A percentile compares a stretch with the other conserved stretches of the same genome.
Conservation (phyloP, 305 asterid genomes). For the Rubia tinctorum region DNA sequence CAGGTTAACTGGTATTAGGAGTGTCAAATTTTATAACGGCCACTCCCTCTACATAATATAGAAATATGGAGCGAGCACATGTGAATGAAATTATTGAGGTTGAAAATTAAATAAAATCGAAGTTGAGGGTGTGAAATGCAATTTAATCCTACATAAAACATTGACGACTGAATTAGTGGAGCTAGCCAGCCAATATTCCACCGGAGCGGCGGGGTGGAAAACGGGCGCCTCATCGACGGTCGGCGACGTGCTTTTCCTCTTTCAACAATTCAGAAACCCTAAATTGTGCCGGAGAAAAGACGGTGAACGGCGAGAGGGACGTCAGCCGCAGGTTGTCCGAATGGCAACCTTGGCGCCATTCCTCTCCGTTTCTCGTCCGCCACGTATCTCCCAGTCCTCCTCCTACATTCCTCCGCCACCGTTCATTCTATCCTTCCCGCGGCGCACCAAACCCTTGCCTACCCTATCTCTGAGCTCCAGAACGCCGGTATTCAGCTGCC, state of each 20-base stretch:
- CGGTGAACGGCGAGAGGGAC: constrained; percentile 10
- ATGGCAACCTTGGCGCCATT: constrained; percentile 72
- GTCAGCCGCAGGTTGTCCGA: constrained; percentile 52
- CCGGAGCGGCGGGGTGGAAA: not conserved
- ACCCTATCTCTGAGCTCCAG: constrained; percentile 23
- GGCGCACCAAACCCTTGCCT: constrained; percentile 5
- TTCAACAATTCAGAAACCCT: not conserved
- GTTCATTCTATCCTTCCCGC: constrained; percentile 11
- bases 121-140: not conserved
- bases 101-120: too few relatives aligned
- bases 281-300: not conserved
- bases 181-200: not conserved
- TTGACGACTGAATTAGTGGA: not conserved
- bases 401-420: constrained; percentile 10
- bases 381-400: constrained; percentile 14
- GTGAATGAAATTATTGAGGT: not conserved
- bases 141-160: not conserved
- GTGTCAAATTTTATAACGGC: too few relatives aligned
- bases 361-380: constrained; percentile 40
- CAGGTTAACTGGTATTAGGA: too few relatives aligned
- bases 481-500: constrained; percentile 37
- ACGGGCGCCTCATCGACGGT: not conserved
- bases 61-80: too few relatives aligned
- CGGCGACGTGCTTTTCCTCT: not conserved
- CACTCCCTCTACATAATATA: too few relatives aligned